Conservation (phyloP, 306 rosid species). For the Prunus campanulata region DNA sequence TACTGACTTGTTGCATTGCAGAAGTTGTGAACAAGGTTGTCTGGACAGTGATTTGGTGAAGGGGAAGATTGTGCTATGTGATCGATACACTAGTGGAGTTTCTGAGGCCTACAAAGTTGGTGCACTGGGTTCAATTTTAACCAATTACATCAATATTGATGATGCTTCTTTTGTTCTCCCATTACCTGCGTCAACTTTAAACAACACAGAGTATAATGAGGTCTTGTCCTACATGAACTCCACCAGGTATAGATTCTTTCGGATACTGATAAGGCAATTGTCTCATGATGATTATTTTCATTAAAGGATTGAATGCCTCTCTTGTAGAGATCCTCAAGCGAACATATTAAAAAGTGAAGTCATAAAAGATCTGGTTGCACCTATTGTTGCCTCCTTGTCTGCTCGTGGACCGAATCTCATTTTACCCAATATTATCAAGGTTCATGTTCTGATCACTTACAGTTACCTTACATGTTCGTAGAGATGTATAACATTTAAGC, state of each 20-base stretch:
- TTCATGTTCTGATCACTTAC: not conserved
- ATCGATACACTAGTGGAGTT: not conserved
- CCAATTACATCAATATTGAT: not conserved
- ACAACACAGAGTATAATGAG: not conserved
- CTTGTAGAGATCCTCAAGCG: constrained; percentile 15
- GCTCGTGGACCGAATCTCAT: constrained; percentile 30
- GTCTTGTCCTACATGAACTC: constrained; percentile 13
- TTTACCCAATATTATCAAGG: constrained; percentile 21
- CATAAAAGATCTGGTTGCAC: constrained; percentile 15
- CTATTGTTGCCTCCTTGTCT: constrained; percentile 18
- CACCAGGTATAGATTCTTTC: constrained; percentile 7
- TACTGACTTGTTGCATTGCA: not conserved
- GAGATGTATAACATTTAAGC: not conserved
- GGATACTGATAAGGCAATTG: not conserved
- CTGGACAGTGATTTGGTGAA: constrained; percentile 10
- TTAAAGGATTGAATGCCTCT: not conserved
- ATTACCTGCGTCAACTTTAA: not conserved
- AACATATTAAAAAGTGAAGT: constrained; percentile 14
- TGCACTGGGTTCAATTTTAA: constrained; percentile 8
- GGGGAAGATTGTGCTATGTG: constrained; percentile 41
- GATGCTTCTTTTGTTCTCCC: not conserved
- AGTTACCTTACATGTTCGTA: not conserved
- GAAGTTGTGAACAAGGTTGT: not conserved
- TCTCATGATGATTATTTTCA: not conserved
- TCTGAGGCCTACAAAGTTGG: constrained; percentile 5